Evolutionary conservation across 2,329 filamentous ascomycete species (phyloP).

Genomic region (Alternaria longipes): DNA sequence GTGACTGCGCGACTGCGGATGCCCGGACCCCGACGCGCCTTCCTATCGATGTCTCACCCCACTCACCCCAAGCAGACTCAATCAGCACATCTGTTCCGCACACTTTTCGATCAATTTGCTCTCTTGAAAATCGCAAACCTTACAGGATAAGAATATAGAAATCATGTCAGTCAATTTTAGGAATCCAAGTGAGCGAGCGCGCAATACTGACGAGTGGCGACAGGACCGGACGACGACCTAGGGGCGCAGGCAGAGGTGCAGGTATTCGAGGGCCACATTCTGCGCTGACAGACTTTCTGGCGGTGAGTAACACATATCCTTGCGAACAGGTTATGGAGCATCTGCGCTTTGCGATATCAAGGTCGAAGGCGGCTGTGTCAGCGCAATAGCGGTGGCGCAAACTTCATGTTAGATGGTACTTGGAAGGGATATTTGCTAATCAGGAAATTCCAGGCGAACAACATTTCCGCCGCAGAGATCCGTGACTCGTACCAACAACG

Average conservation of each 20-base stretch:
- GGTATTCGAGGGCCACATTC: slow-evolving; percentile 69
- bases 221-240: slow-evolving; percentile 48
- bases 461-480: slow-evolving; percentile 74
- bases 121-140: neutral
- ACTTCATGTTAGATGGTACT: neutral
- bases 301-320: slow-evolving; percentile 56
- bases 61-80: slow-evolving; percentile 8
- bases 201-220: slow-evolving; percentile 33
- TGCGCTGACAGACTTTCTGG: slow-evolving; percentile 73
- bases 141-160: neutral
- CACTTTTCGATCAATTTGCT: neutral
- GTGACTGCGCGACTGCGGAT: slow-evolving; percentile 35
- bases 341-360: neutral
- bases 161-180: slow-evolving; percentile 27
- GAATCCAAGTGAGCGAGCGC: neutral
- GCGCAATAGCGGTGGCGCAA: neutral
- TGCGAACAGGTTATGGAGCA: neutral
- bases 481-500: slow-evolving; percentile 67
- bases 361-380: neutral
- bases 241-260: slow-evolving; percentile 54
- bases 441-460: slow-evolving; percentile 66
- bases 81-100: neutral
- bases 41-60: slow-evolving; percentile 15
- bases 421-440: neutral
- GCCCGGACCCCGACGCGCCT: slow-evolving; percentile 24